Percentiles rank a stretch among this genome's conserved stretches.
Evolutionary conservation across 2,329 filamentous ascomycete species (phyloP).

Genomic region (Paraconiothyrium brasiliense): DNA sequence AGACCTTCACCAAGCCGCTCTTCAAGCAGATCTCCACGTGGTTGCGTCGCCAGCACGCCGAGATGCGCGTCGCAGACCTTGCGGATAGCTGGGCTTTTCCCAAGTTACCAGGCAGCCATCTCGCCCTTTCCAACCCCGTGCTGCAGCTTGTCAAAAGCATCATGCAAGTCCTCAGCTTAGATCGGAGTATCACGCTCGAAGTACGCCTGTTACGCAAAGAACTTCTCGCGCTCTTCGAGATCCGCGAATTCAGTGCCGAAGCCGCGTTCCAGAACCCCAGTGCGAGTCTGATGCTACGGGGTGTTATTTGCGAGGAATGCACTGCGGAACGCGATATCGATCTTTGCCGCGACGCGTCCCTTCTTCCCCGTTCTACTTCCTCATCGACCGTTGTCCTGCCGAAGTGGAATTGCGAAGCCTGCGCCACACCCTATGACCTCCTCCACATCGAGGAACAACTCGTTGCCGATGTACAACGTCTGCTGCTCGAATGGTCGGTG

Average conservation of each 20-base stretch:
- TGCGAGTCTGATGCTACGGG: conserved; percentile 74
- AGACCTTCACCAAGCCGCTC: conserved; percentile 84
- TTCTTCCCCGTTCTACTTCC: conserved; percentile 69
- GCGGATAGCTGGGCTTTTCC: conserved; percentile 90
- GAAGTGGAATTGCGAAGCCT: conserved; percentile 79
- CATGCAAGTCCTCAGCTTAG: conserved; percentile 90
- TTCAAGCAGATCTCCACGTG: conserved; percentile 87
- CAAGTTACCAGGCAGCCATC: conserved; percentile 75
- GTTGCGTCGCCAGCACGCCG: conserved; percentile 85
- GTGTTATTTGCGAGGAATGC: conserved; percentile 89
- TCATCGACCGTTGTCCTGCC: conserved; percentile 61
- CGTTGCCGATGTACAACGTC: conserved; percentile 77
- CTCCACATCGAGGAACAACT: conserved; percentile 84
- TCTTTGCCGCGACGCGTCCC: conserved; percentile 86
- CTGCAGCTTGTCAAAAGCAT: conserved; percentile 92
- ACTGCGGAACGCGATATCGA: conserved; percentile 90
- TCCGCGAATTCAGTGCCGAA: conserved; percentile 90
- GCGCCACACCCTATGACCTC: conserved; percentile 78
- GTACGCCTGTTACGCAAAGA: conserved; percentile 89
- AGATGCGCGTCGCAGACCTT: conserved; percentile 88
- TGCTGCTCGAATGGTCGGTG: conserved; percentile 81
- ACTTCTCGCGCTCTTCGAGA: conserved; percentile 86
- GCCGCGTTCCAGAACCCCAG: conserved; percentile 90
- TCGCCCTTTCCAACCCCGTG: conserved; percentile 72
- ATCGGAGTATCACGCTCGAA: conserved; percentile 89